Percentiles rank a stretch among this genome's conserved stretches.
phyloP scores from a whole-genome alignment of 495 filamentous ascomycete genomes.

The Sporormia fimetaria region DNA sequence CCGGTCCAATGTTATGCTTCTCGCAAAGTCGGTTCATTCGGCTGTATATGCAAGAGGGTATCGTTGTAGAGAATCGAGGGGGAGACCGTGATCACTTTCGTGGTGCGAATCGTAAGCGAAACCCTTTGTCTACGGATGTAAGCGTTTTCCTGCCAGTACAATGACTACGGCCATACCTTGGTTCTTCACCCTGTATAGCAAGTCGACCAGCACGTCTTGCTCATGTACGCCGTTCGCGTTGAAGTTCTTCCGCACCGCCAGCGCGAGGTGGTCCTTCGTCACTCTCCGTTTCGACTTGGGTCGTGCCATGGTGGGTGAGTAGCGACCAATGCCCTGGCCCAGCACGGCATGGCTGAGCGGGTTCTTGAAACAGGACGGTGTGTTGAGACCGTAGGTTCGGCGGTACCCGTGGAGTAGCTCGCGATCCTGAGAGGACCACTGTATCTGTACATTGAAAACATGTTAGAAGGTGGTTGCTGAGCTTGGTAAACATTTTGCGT shows the following conservation, averaged over 20 bases:
- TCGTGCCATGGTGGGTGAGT: conserved; percentile 61
- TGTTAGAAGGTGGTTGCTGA: too few species aligned
- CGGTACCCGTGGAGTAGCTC: conserved; percentile 70
- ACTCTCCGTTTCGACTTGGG: conserved; percentile 52
- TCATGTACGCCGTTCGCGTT: conserved; percentile 75
- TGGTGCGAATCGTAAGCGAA: conserved; percentile 25
- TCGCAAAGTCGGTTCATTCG: too few species aligned
- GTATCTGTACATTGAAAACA: too few species aligned
- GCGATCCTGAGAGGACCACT: conserved; percentile 62
- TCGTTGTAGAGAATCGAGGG: conserved; percentile 8
- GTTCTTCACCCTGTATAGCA: conserved; percentile 67
- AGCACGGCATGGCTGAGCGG: conserved; percentile 63
- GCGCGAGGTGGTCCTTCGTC: conserved; percentile 67
- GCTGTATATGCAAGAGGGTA: conserved; percentile 11
- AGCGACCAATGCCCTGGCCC: conserved; percentile 57
- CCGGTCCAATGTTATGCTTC: too few species aligned
- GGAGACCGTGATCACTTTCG: conserved; percentile 24
- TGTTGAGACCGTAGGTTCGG: conserved; percentile 58
- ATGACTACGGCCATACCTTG: conserved; percentile 39
- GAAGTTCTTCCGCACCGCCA: conserved; percentile 78
- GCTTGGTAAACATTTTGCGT: too few species aligned
- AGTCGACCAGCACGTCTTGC: conserved; percentile 76
- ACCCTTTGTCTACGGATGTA: conserved; percentile 20
- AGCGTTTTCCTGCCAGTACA: not conserved
- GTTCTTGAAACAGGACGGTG: conserved; percentile 57